These are phyloP conservation scores for Yamadazyma oceani DNA, from an alignment of 1,139 yeast species.

Conservation along the genomic window DNA sequence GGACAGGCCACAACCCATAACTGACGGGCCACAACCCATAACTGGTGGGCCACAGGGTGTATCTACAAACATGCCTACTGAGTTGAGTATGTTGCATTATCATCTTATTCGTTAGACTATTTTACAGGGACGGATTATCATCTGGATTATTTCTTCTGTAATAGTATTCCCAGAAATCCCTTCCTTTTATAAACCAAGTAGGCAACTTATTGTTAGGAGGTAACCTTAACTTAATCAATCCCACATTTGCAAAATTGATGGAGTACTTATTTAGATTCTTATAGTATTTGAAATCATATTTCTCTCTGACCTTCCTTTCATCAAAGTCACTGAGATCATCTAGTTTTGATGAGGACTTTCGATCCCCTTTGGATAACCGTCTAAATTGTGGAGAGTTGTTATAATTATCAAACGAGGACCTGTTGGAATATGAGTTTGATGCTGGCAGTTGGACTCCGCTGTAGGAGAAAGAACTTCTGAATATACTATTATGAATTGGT, in stretches of 20 bases:
- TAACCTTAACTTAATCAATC: conserved; percentile 46
- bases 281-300: conserved; percentile 38
- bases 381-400: conserved; percentile 4
- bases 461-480: conserved; percentile 21
- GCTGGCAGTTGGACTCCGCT: conserved; percentile 14
- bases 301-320: conserved; percentile 22
- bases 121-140: too few relatives aligned
- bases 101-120: too few relatives aligned
- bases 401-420: conserved; percentile 25
- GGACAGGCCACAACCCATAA: too few relatives aligned
- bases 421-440: conserved; percentile 18
- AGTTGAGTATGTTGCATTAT: too few relatives aligned
- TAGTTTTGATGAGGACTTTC: conserved; percentile 8
- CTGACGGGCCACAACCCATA: too few relatives aligned
- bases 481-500: conserved; percentile 25
- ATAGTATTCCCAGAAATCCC: conserved; percentile 62
- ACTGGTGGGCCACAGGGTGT: too few relatives aligned
- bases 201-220: conserved; percentile 68
- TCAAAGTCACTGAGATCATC: conserved; percentile 21
- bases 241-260: conserved; percentile 35
- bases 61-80: too few relatives aligned
- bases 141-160: neutral
- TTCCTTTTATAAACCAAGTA: conserved; percentile 64
- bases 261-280: conserved; percentile 32
- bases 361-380: conserved; percentile 10